Percentiles rank a stretch among this genome's conserved stretches.
phyloP scores from a whole-genome alignment of 208 protist species.

The Wallacemonas rigidus region DNA sequence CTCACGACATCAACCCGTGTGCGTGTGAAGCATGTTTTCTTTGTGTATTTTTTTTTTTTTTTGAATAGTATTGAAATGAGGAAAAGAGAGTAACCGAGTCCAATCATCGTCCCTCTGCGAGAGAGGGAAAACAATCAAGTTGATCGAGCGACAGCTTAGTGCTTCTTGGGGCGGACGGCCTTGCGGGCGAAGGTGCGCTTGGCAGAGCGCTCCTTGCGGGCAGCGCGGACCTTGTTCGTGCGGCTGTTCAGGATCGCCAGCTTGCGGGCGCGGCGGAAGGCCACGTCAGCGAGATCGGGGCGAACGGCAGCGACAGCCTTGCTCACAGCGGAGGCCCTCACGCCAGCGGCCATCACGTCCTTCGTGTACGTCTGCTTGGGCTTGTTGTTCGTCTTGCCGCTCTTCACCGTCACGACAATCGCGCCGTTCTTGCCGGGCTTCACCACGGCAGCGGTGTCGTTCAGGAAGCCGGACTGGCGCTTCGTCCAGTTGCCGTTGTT shows the following conservation, averaged over 20 bases:
- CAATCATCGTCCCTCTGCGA: not conserved
- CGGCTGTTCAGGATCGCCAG: conserved; percentile 60
- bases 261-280: conserved; percentile 81
- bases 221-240: conserved; percentile 65
- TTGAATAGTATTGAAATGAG: no score
- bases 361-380: conserved; percentile 80
- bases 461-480: conserved; percentile 81
- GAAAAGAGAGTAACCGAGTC: no score
- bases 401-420: conserved; percentile 75
- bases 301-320: conserved; percentile 71
- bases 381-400: conserved; percentile 72
- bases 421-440: conserved; percentile 68
- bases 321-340: conserved; percentile 76
- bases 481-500: conserved; percentile 90
- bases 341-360: conserved; percentile 59
- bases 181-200: conserved; percentile 79
- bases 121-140: not conserved
- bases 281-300: conserved; percentile 75
- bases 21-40: no score
- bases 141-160: not conserved
- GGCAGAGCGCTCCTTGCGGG: conserved; percentile 80
- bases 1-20: no score
- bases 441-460: conserved; percentile 69
- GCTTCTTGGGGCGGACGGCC: conserved; percentile 60
- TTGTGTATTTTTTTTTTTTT: no score